Evolutionary conservation across 768 basidiomycete genomes (phyloP), one percentile per base, ranked within the genome.

Genomic region (Lactarius trivialis): DNA sequence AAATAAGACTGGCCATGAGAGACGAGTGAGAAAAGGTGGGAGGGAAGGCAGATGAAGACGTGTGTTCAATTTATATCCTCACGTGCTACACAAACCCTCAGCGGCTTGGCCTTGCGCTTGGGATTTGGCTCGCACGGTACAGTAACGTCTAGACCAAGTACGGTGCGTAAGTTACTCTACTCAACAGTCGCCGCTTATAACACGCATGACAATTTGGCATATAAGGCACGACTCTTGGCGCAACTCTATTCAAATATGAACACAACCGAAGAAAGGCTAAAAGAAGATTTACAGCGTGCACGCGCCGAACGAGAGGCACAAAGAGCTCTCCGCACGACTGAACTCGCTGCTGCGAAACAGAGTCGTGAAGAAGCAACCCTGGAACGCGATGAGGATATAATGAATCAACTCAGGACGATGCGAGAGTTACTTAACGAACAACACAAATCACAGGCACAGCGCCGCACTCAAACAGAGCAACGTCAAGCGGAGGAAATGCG

Each of bases 401-500:
- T 63, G 55, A 55, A n/a, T 39, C 67, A 67, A 49, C 36, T 67
- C 48, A 50, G 45, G 7, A 45, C 41, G 5, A 57, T 67, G 56
- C 49, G 64, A 32, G 32, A 26, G 43, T 15, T 55, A 19, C 57
- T 57, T 28, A 7, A 19, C 32, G 58, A 24, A 30, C 60, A 61
- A 32, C 36, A 49, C 30, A 26, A 55, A 26, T 57, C 56, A 24
- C 56, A 61, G 48, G 41, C 60, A 11, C 52, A 59, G 7, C 34
- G 45, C 32, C 26, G 49, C 24, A 60, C 60, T n/a, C 60, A 53
- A 34, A 50, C 43, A 34, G 54, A 65, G 6, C 51, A 50, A 33
- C 61, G 55, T 37, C 43, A 45, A 15, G 52, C 54, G 37, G 63
- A 64, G 54, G 21, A 51, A 51, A 37, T 28, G 26, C 58, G 9